Base-by-base conservation (phyloP, 2,329 filamentous ascomycete genomes). In the Scolecobasidium constrictum region DNA sequence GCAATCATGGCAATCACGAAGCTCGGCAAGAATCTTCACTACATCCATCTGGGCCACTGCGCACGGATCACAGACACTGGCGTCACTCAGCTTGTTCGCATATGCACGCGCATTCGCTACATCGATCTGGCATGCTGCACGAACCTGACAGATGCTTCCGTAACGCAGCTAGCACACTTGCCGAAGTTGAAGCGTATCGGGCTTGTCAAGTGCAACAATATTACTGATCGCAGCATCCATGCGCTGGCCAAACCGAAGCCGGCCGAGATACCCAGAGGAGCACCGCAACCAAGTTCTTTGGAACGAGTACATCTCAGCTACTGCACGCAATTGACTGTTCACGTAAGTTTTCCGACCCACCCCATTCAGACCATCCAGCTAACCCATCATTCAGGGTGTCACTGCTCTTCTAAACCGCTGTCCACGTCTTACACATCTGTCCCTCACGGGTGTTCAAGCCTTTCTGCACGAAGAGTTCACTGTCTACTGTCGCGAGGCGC, bases 221-320 rank as follows among this genome's bases (percentile, higher is more conserved):
- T 98, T 52, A 95, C 92, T 0, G 86, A 98, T 57, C 75, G 77
- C 20, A 94, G 88, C 52, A 93, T 98, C 42, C 71, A 83, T 49
- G 85, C 86, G 16, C 69, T 96, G 50, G 87, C 90, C 5, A 78
- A 79, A 50, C 78, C 82, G 2, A 81, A 77, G 46, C 57, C 59
- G 45, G 55, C 63, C 20, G 40, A 66, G 38, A 71, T 67, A 52
- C 76, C 52, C 9, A 28, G 13, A 23, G 75, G 67, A 49, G 77
- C 67, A 42, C 68, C 69, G 45, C 69, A 70, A 16, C 72, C 73
- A 46, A 88, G 83, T 54, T 73, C 76, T 38, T 67, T 98, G 19
- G 92, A 98, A 66, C 76, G 92, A 52, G 92, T 98, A 7, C 92
- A 98, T 68, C 72, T 98, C 31, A 95, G 88, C 61, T 96, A 98